Conservation (phyloP, 306 rosid genomes). For the Gillenia trifoliata region DNA sequence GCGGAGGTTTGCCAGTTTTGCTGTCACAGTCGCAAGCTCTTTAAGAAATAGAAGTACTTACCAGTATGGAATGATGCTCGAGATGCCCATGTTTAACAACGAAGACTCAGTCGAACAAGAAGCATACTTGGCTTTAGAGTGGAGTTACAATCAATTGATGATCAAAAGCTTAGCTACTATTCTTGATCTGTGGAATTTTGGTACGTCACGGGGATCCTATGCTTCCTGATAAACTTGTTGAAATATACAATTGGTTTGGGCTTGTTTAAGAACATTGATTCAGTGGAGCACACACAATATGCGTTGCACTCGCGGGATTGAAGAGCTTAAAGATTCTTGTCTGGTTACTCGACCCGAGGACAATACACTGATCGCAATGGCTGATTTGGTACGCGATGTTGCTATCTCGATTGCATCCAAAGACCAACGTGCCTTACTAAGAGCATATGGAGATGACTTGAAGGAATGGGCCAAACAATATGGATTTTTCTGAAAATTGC, state of each 20-base stretch:
- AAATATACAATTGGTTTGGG: slow-evolving; percentile 21
- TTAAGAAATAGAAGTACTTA: background rate
- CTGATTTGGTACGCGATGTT: slow-evolving; percentile 16
- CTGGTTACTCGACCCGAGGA: slow-evolving; percentile 6
- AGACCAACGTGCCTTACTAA: background rate
- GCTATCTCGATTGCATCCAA: slow-evolving; percentile 11
- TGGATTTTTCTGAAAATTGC: background rate
- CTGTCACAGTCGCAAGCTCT: background rate
- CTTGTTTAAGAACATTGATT: background rate
- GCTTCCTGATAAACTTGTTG: slow-evolving; percentile 20
- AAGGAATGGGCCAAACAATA: background rate
- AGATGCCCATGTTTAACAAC: background rate
- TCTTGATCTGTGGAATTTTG: slow-evolving; percentile 25
- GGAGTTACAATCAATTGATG: slow-evolving; percentile 22
- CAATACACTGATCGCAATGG: slow-evolving; percentile 6
- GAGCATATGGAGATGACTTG: background rate
- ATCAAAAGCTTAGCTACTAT: slow-evolving; percentile 6
- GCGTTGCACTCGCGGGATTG: background rate
- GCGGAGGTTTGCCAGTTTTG: background rate
- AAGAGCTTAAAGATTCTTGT: slow-evolving; percentile 14
- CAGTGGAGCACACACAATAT: background rate
- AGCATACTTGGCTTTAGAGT: background rate
- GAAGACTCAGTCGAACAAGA: background rate
- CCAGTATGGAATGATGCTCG: background rate
- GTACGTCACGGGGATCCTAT: background rate